Conservation (phyloP, 176 grass and related monocot genomes). For the Elaeis guineensis region DNA sequence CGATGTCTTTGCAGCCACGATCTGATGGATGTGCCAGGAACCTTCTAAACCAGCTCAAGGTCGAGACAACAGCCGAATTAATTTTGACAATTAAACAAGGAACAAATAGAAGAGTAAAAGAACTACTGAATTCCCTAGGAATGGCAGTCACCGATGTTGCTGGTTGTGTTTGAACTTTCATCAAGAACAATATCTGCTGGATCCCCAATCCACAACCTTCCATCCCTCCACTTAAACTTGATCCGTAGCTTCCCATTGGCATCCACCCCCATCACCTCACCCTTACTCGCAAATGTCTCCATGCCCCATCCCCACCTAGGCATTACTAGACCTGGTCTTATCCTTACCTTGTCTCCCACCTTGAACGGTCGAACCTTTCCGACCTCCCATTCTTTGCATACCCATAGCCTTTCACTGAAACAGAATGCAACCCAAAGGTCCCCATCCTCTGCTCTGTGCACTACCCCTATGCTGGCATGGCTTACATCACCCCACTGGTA, state of each 20-base stretch:
- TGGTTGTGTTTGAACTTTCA: slow-evolving; percentile 23
- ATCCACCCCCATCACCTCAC: slow-evolving; percentile 82
- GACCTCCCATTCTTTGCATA: slow-evolving; percentile 91
- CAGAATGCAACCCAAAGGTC: slow-evolving; percentile 94
- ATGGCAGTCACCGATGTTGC: slow-evolving; percentile 43
- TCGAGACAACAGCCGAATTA: background rate
- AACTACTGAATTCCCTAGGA: slow-evolving; percentile 40
- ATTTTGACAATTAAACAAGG: slow-evolving; percentile 6
- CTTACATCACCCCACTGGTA: slow-evolving; percentile 97
- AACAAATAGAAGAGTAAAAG: slow-evolving; percentile 60
- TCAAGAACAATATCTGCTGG: slow-evolving; percentile 95
- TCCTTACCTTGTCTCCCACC: slow-evolving; percentile 54
- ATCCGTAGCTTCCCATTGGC: slow-evolving; percentile 94
- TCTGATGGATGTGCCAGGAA: background rate
- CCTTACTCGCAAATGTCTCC: slow-evolving; percentile 83
- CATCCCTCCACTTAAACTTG: slow-evolving; percentile 92
- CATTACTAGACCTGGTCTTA: slow-evolving; percentile 66
- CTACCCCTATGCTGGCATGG: slow-evolving; percentile 77
- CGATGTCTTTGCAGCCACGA: background rate
- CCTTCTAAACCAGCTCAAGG: background rate
- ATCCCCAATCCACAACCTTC: slow-evolving; percentile 77
- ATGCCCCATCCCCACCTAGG: slow-evolving; percentile 93
- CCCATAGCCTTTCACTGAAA: slow-evolving; percentile 91
- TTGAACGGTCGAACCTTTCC: slow-evolving; percentile 79
- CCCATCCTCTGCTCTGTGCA: slow-evolving; percentile 75